Conservation (phyloP, 768 basidiomycete species). For the Lactarius hengduanensis region DNA sequence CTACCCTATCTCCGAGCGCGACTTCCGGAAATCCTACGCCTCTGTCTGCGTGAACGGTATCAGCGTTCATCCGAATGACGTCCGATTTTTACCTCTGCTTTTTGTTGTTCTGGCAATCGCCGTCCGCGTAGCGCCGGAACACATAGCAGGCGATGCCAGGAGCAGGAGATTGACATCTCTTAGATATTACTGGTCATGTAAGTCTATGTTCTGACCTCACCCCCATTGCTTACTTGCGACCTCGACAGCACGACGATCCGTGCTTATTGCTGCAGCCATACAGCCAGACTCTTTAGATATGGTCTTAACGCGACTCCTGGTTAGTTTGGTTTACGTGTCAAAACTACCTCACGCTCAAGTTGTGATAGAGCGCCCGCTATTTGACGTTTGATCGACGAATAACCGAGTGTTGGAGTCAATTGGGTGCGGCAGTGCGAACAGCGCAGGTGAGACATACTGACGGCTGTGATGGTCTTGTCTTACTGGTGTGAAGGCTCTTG, state of each 20-base stretch:
- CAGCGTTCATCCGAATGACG: constrained; percentile 68
- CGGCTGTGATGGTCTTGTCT: neutral
- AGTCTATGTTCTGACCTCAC: constrained; percentile 37
- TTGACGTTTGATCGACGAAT: constrained; percentile 76
- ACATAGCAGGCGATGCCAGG: constrained; percentile 76
- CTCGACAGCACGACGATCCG: constrained; percentile 70
- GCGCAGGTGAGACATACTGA: constrained; percentile 50
- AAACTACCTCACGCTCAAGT: constrained; percentile 24
- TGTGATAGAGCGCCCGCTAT: constrained; percentile 62
- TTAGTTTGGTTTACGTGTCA: constrained; percentile 31
- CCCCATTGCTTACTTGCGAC: constrained; percentile 26
- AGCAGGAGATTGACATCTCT: constrained; percentile 75
- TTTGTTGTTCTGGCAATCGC: constrained; percentile 92
- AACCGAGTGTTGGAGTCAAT: constrained; percentile 94
- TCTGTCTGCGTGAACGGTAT: constrained; percentile 62
- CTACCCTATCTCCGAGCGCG: constrained; percentile 84
- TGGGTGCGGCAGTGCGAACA: constrained; percentile 89
- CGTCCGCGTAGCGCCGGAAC: constrained; percentile 80
- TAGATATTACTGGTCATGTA: constrained; percentile 95
- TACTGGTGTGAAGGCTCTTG: constrained; percentile 54
- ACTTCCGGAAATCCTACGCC: constrained; percentile 71
- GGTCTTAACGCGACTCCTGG: constrained; percentile 86
- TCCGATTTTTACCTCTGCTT: constrained; percentile 85
- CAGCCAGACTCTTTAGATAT: constrained; percentile 91
- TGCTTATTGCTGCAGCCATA: constrained; percentile 90